Evolutionary conservation across 1,139 yeast genomes (phyloP).

Genomic region (Saccharomycopsis hybrid): DNA sequence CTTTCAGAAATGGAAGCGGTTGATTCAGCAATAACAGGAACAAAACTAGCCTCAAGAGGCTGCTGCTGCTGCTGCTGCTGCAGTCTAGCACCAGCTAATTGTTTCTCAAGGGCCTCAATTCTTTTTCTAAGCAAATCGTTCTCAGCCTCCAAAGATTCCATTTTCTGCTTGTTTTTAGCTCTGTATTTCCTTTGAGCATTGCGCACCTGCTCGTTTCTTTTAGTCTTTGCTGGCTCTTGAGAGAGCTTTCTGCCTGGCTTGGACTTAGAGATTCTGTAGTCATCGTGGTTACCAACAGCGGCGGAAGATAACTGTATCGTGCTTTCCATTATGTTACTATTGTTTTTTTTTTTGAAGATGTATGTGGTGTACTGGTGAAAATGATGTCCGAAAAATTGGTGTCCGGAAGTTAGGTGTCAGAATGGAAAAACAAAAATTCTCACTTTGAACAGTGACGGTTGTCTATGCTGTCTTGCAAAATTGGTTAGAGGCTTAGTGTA

Average conservation of each 20-base stretch:
- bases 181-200: conserved; percentile 18
- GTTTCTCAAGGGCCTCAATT: conserved; percentile 2
- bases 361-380: not conserved
- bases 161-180: conserved; percentile 11
- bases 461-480: no score
- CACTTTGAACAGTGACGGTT: no score
- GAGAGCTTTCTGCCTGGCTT: conserved; percentile 18
- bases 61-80: conserved; percentile 9
- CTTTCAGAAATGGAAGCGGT: not conserved
- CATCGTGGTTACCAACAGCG: not conserved
- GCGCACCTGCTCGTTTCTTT: conserved; percentile 16
- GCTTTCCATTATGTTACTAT: not conserved
- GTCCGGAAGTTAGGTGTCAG: no score
- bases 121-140: not conserved
- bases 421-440: no score
- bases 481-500: no score
- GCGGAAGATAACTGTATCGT: not conserved
- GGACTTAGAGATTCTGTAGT: conserved; percentile 3
- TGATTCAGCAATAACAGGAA: not conserved
- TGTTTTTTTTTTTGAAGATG: not conserved
- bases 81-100: not conserved
- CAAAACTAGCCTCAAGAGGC: not conserved
- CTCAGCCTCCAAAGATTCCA: conserved; percentile 12
- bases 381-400: no score
- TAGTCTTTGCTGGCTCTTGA: conserved; percentile 15